phyloP scores from a whole-genome alignment of 345 rosid species.

The Linum trigynum region DNA sequence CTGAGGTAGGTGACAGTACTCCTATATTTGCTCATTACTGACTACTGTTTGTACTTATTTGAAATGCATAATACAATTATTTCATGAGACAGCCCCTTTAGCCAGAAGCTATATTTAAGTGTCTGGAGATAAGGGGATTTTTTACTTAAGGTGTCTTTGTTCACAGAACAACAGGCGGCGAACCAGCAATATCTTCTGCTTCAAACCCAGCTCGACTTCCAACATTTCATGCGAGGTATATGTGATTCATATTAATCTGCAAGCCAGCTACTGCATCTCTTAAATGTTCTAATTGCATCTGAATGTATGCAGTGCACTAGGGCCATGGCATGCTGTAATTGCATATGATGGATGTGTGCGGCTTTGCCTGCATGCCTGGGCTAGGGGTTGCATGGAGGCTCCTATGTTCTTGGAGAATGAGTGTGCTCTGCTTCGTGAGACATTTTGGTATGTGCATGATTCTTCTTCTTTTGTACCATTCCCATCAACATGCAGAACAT shows the following conservation, averaged over 20 bases:
- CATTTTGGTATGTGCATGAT: conserved; percentile 36
- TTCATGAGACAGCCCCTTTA: not conserved
- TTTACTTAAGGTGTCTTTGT: not conserved
- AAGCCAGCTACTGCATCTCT: not conserved
- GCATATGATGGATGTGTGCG: conserved; percentile 97
- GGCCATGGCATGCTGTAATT: conserved; percentile 96
- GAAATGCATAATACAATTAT: not conserved
- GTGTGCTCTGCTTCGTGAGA: conserved; percentile 74
- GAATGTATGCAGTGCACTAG: conserved; percentile 51
- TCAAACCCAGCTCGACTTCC: conserved; percentile 68
- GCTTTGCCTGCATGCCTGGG: conserved; percentile 98
- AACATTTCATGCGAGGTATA: conserved; percentile 81
- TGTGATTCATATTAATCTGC: not conserved
- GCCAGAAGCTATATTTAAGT: not conserved
- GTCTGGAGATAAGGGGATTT: not conserved
- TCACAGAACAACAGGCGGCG: conserved; percentile 46
- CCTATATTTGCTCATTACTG: conserved; percentile 1
- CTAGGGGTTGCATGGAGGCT: conserved; percentile 96
- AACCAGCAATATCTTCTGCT: conserved; percentile 41
- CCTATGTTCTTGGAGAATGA: conserved; percentile 91
- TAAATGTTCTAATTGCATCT: not conserved
- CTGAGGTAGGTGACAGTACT: conserved; percentile 35
- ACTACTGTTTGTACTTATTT: not conserved
- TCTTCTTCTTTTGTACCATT: not conserved
- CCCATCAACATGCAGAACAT: not conserved